These are phyloP conservation scores for Neostapfia colusana DNA, from an alignment of 176 grass and related monocot species.

Conservation along the genomic window DNA sequence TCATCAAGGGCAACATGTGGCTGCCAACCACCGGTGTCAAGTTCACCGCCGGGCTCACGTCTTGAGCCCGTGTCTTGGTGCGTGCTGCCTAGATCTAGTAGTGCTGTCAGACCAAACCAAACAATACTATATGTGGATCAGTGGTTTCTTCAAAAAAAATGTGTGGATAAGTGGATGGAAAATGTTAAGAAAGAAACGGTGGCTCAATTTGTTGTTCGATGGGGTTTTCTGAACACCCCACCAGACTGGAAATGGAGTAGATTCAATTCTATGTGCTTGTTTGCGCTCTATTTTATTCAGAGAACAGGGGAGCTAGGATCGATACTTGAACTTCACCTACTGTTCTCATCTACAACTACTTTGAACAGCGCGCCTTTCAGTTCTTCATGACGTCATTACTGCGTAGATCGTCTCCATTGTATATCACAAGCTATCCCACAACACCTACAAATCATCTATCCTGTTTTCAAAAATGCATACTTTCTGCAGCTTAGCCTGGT, in stretches of 20 bases:
- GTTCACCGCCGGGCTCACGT: conserved; percentile 50
- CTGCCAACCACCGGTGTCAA: conserved; percentile 61
- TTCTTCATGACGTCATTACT: too few relatives aligned
- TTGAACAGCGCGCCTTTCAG: too few relatives aligned
- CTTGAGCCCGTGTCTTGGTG: not conserved
- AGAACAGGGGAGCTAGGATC: not conserved
- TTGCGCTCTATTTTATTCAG: not conserved
- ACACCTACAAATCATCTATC: not conserved
- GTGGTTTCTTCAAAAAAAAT: too few relatives aligned
- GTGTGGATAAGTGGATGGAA: not conserved
- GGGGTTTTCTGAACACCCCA: not conserved
- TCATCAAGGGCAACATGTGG: conserved; percentile 81
- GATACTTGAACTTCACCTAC: not conserved
- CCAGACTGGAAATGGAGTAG: not conserved
- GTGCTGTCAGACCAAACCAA: not conserved
- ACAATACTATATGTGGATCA: not conserved
- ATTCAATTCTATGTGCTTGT: too few relatives aligned
- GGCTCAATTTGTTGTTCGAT: conserved; percentile 16
- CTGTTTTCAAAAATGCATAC: not conserved
- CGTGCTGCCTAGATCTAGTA: not conserved
- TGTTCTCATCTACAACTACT: too few relatives aligned
- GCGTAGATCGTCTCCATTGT: too few relatives aligned
- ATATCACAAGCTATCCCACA: too few relatives aligned
- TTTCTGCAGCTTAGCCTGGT: conserved; percentile 10
- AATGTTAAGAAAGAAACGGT: not conserved